These are phyloP conservation scores for Friedmanniomyces endolithicus DNA, from an alignment of 495 filamentous ascomycete genomes.

Conservation along the genomic window DNA sequence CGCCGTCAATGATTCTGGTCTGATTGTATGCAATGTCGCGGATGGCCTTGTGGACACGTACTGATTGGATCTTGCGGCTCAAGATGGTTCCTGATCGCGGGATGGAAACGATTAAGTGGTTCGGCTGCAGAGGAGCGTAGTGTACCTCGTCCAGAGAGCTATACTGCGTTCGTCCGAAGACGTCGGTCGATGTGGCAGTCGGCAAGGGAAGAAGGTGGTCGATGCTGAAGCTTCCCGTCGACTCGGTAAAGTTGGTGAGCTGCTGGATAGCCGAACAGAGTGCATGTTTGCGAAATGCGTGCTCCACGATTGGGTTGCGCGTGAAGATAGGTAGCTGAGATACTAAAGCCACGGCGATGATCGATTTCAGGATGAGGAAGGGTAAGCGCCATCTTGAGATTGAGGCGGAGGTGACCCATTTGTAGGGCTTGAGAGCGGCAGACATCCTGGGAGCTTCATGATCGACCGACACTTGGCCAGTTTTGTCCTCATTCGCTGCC, in stretches of 20 bases:
- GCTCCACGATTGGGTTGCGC: not conserved
- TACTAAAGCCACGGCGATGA: not conserved
- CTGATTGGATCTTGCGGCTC: not conserved
- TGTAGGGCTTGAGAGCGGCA: not conserved
- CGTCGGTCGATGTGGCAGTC: not conserved
- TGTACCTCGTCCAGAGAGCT: not conserved
- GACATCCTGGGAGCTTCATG: not conserved
- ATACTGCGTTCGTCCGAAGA: not conserved
- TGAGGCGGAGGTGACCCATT: not conserved
- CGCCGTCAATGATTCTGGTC: conserved; percentile 9
- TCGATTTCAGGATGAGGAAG: not conserved
- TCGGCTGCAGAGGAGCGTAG: not conserved
- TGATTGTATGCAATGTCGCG: not conserved
- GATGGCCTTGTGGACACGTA: not conserved
- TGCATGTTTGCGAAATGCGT: not conserved
- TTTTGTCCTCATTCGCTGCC: too few species aligned
- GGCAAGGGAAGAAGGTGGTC: conserved; percentile 1
- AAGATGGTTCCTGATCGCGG: not conserved
- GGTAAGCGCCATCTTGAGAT: not conserved
- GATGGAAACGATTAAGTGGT: conserved; percentile 10
- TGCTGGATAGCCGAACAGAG: not conserved
- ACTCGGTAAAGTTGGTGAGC: not conserved
- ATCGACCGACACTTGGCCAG: too few species aligned
- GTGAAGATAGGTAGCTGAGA: not conserved
- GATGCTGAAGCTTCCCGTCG: not conserved